Base-by-base conservation (phyloP, 2,329 filamentous ascomycete species). In the Talaromyces sp. region DNA sequence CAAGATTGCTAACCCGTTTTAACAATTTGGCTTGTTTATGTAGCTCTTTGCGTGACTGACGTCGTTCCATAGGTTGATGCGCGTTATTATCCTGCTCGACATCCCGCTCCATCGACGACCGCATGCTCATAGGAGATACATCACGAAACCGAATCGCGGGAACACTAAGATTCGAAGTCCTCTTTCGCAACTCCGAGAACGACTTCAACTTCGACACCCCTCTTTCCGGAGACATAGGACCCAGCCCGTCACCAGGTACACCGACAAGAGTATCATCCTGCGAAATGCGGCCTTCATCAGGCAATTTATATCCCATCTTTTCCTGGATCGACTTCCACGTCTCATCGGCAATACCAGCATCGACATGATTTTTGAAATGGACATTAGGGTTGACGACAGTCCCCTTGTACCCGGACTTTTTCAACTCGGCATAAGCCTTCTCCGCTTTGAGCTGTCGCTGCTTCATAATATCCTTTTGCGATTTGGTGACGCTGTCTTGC, bases 1-100 rank as follows among this genome's bases (percentile, higher is more conserved):
- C 86, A 13, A 89, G 80, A 68, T 88, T 82, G 68, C 85, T 87
- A 34, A 89, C 86, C 61, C 85, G 82, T 75, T 86, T 87, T 47
- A 81, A 77, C 36, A 89, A 76, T 67, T 85, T 87, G 65, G 82
- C 79, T 69, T 88, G 84, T 70, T 82, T 84, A 59, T 83, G 78
- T 5, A 88, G 75, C 61, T 88, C 86, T 69, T 83, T 84, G 70
- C 83, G 84, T 2, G 84, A 86, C 2, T 81, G 80, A 27, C 83
- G 79, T 47, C 78, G 80, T 65, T 80, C 81, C 38, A 85, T 72
- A 17, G 67, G 66, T 3, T 58, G 64, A 11, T 73, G 73, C 8
- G 69, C 65, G 15, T 76, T 71, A 27, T 74, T 70, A 2, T 61
- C 72, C 11, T 36, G 22, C 29, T 58, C 40, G 17, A 51, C 40